These are phyloP conservation scores for Rauvolfia tetraphylla DNA, from an alignment of 257 asterid species.

Conservation along the genomic window DNA sequence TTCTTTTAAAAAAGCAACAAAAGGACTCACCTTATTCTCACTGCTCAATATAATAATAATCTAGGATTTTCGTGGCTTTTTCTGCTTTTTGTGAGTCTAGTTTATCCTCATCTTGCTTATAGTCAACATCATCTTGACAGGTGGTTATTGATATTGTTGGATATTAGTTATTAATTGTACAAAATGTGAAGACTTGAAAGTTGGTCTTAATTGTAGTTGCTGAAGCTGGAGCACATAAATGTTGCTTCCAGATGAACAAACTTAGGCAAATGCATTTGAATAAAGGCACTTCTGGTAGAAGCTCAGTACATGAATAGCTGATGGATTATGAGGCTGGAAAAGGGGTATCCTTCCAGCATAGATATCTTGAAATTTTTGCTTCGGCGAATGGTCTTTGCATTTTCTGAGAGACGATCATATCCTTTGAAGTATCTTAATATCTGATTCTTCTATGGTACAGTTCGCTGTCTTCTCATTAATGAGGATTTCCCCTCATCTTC, in stretches of 20 bases:
- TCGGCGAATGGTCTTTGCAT: not conserved
- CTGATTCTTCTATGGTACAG: not conserved
- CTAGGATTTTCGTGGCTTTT: not conserved
- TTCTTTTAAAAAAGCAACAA: too few relatives aligned
- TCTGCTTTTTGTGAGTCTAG: not conserved
- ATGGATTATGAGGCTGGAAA: not conserved
- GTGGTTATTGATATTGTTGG: not conserved
- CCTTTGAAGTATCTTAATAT: not conserved
- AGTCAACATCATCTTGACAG: not conserved
- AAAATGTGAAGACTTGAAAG: not conserved
- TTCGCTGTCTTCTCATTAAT: not conserved
- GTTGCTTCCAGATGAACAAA: not conserved
- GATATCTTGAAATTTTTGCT: not conserved
- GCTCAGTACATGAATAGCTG: not conserved
- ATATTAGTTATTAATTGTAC: not conserved
- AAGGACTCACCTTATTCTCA: too few relatives aligned
- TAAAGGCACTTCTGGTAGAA: not conserved
- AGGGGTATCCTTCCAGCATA: not conserved
- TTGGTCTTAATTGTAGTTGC: not conserved
- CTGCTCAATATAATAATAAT: not conserved
- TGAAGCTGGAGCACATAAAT: not conserved
- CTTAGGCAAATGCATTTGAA: not conserved
- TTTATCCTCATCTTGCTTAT: not conserved
- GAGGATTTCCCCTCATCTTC: not conserved
- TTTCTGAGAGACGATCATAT: not conserved